Evolutionary conservation across 768 basidiomycete genomes (phyloP), one percentile per base, ranked within the genome.

Genomic region (Agaricus bisporus): DNA sequence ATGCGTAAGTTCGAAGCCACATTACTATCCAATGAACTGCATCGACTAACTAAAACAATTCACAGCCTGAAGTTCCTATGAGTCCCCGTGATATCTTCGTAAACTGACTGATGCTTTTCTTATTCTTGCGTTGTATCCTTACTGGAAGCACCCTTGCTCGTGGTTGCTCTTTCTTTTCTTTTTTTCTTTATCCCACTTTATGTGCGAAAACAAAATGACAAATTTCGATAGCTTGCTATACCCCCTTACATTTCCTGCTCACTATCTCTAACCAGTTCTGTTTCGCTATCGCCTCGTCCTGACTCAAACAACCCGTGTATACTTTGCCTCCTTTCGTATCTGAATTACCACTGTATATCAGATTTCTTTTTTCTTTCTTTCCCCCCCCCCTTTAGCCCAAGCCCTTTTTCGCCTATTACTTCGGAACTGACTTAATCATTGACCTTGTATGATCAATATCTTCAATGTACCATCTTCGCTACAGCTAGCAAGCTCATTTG

Each of bases 391-490:
- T 60, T 64, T 70, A 63, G 72, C 72, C 67, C 18, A 26, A 45
- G 20, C 42, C 25, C 20, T 20, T n/a, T 43, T 43, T 20, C 42
- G 42, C 42, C 42, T 22, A 22, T 20, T 43, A 43, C 42, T 43
- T 20, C 14, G 38, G 38, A 39, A 39, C 15, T 39, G 32, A 32
- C 32, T 32, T 32, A 39, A 39, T 74, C 66, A 71, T 70, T 67
- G 63, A 73, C 56, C 64, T 60, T 76, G 80, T 72, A 91, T 73
- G 63, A 74, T 74, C 68, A 83, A 71, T 72, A 95, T 76, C 68
- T 83, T 87, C 70, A 95, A 73, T 75, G 88, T 88, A 74, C 90
- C 85, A 77, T 98, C 95, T 73, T 95, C 92, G 68, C 91, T 90
- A 63, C 91, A 91, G 55, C 85, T 91, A 32, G 91, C 95, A 49